Conservation (phyloP, 805 yeast species). For the Schwanniomyces pseudopolymorphus region DNA sequence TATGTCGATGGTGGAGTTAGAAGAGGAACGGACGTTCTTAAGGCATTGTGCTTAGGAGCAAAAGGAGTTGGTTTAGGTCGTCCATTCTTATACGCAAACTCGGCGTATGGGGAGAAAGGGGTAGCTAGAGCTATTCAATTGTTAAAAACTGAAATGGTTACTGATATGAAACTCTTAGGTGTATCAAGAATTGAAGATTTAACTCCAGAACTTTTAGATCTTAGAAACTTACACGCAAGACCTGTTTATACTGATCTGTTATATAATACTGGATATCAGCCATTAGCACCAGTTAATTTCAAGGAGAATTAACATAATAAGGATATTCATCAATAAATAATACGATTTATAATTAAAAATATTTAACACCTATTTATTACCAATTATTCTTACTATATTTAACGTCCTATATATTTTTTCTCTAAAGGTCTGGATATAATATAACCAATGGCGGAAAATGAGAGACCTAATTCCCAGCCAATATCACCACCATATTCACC, state of each 20-base stretch:
- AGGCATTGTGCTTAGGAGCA: constrained; percentile 69
- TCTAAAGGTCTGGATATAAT: constrained; percentile 62
- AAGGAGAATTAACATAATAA: not conserved
- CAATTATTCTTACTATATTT: constrained; percentile 8
- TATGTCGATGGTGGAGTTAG: constrained; percentile 70
- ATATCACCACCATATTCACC: constrained; percentile 79
- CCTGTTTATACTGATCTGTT: constrained; percentile 28
- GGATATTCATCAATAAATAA: too few relatives aligned
- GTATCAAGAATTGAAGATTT: constrained; percentile 58
- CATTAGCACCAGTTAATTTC: not conserved
- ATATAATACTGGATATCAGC: not conserved
- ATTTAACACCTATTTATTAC: not conserved
- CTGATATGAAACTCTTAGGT: constrained; percentile 82
- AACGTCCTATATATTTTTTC: constrained; percentile 58
- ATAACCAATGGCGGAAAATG: constrained; percentile 64
- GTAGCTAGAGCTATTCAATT: constrained; percentile 59
- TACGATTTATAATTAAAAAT: not conserved
- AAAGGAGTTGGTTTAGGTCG: constrained; percentile 70
- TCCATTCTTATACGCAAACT: constrained; percentile 62
- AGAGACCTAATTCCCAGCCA: constrained; percentile 76
- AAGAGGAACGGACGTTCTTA: constrained; percentile 64
- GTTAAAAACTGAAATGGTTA: constrained; percentile 66
- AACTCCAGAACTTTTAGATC: constrained; percentile 28
- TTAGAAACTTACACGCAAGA: constrained; percentile 11
- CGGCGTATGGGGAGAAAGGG: constrained; percentile 63